Conservation (phyloP, 129 eudicot genomes). For the Arctium lappa region DNA sequence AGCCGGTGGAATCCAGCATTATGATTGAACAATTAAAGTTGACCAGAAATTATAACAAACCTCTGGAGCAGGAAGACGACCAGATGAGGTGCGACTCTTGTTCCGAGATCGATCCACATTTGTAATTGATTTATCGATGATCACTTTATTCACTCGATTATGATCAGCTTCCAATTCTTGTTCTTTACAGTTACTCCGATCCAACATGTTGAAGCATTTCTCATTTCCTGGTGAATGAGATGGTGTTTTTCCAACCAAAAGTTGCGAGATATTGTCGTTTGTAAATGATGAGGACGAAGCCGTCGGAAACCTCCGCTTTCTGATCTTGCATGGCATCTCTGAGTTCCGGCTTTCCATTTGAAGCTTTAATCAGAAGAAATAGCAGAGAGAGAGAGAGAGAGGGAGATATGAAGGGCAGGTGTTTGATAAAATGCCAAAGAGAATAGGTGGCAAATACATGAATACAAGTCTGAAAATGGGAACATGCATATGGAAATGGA, state of each 20-base stretch:
- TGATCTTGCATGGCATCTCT: constrained; percentile 61
- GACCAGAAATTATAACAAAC: constrained; percentile 7
- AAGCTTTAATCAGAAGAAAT: neutral
- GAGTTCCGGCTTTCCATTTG: constrained; percentile 36
- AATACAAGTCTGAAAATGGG: constrained; percentile 33
- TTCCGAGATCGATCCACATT: constrained; percentile 25
- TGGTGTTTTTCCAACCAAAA: constrained; percentile 47
- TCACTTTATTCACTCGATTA: constrained; percentile 20
- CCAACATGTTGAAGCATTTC: neutral
- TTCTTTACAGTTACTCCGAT: constrained; percentile 32
- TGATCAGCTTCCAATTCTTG: constrained; percentile 18
- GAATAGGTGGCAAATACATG: constrained; percentile 65
- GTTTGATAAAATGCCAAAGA: constrained; percentile 30
- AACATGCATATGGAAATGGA: constrained; percentile 33
- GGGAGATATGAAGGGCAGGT: constrained; percentile 17
- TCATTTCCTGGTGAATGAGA: constrained; percentile 41
- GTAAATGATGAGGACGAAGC: constrained; percentile 63
- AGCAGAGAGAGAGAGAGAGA: constrained; percentile 33
- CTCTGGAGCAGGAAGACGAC: constrained; percentile 15
- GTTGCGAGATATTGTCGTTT: constrained; percentile 41
- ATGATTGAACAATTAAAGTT: neutral
- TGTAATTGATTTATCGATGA: constrained; percentile 6
- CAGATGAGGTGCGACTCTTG: constrained; percentile 25
- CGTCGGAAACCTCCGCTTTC: constrained; percentile 64
- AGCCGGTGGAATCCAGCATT: no score